A percentile compares a stretch with the other conserved stretches of the same genome.
phyloP scores from a whole-genome alignment of 2,329 filamentous ascomycete genomes.

The Colletotrichum sp. region DNA sequence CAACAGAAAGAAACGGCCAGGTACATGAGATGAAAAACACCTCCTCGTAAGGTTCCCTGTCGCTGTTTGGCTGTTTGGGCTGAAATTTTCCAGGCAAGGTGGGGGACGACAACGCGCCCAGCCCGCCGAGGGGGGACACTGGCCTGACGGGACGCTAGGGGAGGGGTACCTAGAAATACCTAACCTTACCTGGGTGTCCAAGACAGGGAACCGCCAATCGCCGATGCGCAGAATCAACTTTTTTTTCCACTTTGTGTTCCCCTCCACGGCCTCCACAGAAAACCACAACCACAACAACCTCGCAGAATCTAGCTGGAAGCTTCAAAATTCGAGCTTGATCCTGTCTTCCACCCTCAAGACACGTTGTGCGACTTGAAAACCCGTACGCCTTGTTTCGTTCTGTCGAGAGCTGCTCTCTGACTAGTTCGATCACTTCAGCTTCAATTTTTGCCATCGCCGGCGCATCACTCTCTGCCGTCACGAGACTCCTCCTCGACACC shows the following conservation, averaged over 20 bases:
- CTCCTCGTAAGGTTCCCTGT: background rate
- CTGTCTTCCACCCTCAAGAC: background rate
- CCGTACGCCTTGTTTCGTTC: background rate
- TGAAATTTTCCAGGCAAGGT: slow-evolving; percentile 8
- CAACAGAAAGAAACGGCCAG: background rate
- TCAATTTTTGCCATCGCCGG: background rate
- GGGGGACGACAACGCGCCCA: background rate
- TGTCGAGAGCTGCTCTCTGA: background rate
- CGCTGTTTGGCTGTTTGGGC: slow-evolving; percentile 8
- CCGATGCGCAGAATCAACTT: slow-evolving; percentile 11
- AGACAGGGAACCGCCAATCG: background rate
- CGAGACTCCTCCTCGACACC: background rate
- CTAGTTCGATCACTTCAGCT: background rate
- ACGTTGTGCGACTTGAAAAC: background rate
- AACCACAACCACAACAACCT: slow-evolving; percentile 7
- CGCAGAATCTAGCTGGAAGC: slow-evolving; percentile 4
- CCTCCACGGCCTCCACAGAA: background rate
- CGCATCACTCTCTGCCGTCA: background rate
- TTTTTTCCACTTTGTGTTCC: slow-evolving; percentile 6
- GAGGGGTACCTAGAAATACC: background rate
- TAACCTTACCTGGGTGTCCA: background rate
- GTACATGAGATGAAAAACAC: background rate
- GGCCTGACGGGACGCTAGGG: background rate
- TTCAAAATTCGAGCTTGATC: slow-evolving; percentile 13
- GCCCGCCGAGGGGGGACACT: background rate